A percentile compares a stretch with the other conserved stretches of the same genome.
phyloP scores from a whole-genome alignment of 2,329 filamentous ascomycete species.

The Geosmithia flava region DNA sequence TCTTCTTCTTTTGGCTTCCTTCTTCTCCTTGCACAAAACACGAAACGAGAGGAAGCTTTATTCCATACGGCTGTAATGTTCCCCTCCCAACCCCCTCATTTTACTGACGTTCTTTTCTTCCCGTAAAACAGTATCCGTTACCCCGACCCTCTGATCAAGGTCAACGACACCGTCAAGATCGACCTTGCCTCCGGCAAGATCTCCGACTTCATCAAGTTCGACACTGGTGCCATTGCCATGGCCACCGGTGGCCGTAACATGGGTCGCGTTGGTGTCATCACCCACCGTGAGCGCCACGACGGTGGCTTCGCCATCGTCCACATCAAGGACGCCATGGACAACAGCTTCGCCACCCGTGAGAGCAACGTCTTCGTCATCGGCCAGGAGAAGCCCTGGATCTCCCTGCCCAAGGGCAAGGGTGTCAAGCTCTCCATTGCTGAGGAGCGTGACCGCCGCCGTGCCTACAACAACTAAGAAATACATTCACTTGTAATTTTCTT shows the following conservation, averaged over 20 bases:
- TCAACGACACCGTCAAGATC: constrained; percentile 99
- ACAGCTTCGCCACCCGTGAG: constrained; percentile 98
- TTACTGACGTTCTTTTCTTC: constrained; percentile 8
- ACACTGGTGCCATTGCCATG: constrained; percentile 97
- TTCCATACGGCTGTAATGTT: constrained; percentile 42
- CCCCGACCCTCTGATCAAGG: constrained; percentile 96
- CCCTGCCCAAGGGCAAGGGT: constrained; percentile 99
- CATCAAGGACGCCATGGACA: constrained; percentile 99
- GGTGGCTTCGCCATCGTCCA: constrained; percentile 99
- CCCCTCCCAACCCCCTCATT: constrained; percentile 10
- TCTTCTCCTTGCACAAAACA: neutral
- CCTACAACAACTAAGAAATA: constrained; percentile 40
- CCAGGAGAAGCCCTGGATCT: constrained; percentile 98
- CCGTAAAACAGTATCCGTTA: constrained; percentile 99
- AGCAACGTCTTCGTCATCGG: constrained; percentile 99
- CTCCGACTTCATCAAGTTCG: constrained; percentile 95
- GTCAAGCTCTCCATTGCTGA: constrained; percentile 99
- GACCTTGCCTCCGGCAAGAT: constrained; percentile 96
- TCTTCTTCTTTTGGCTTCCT: neutral
- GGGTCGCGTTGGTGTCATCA: constrained; percentile 99
- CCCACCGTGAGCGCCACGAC: constrained; percentile 99
- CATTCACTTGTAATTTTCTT: neutral
- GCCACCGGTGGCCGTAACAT: constrained; percentile 99
- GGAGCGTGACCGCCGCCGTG: constrained; percentile 96
- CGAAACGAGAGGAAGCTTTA: constrained; percentile 17